Evolutionary conservation across 768 basidiomycete species (phyloP).

Genomic region (Leccinellum albellum): DNA sequence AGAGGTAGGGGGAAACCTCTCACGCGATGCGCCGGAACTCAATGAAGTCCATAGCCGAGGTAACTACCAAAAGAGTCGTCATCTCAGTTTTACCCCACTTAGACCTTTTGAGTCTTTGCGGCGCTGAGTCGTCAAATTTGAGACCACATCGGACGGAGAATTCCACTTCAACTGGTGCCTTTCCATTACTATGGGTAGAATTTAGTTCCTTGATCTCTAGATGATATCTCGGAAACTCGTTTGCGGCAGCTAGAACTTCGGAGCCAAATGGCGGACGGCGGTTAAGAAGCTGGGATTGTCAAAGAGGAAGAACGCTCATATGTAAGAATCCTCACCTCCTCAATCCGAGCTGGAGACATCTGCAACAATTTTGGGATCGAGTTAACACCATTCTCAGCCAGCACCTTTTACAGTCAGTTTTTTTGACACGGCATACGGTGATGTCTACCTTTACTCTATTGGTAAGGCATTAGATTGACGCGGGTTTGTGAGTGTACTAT

Average conservation of each 20-base stretch:
- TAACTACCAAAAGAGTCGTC: constrained; percentile 70
- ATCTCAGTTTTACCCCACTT: constrained; percentile 48
- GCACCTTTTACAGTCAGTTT: constrained; percentile 45
- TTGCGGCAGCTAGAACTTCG: constrained; percentile 57
- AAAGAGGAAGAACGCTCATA: not conserved
- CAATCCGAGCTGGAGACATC: constrained; percentile 59
- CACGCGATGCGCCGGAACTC: constrained; percentile 81
- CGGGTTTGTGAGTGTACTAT: not conserved
- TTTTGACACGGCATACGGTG: not conserved
- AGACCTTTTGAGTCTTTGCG: constrained; percentile 43
- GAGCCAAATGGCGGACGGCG: constrained; percentile 72
- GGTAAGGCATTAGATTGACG: not conserved
- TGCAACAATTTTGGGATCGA: constrained; percentile 54
- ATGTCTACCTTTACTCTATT: constrained; percentile 25
- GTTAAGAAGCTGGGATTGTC: constrained; percentile 56
- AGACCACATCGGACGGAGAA: constrained; percentile 59
- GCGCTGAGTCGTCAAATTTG: constrained; percentile 25
- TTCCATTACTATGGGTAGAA: constrained; percentile 41
- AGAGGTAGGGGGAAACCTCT: constrained; percentile 16
- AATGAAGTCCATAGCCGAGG: constrained; percentile 69
- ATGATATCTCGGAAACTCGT: constrained; percentile 63
- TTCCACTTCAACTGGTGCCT: constrained; percentile 52
- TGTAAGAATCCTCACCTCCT: constrained; percentile 43
- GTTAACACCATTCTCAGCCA: constrained; percentile 70
- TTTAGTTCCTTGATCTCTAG: constrained; percentile 48